Base-by-base conservation (phyloP, 345 rosid species). In the Moringa oleifera region DNA sequence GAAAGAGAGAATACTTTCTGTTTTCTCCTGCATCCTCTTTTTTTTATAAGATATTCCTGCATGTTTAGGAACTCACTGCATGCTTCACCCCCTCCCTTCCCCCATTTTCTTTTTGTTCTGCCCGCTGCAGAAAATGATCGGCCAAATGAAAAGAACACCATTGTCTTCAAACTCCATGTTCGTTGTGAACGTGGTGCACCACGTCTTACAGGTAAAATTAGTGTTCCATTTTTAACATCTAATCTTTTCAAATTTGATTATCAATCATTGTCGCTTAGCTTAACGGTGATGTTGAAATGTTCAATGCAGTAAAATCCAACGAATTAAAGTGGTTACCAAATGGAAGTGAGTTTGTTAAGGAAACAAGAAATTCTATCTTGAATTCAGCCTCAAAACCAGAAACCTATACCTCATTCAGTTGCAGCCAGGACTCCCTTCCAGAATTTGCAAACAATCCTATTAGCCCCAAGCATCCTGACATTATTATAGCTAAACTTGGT, bases 161-260 rank as follows among this genome's bases (percentile, higher is more conserved):
- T 94, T 61, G 99, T 90, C 61, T 90, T 90, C 75, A 94, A 90
- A 66, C 97, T 94, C 65, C 93, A 90, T 80, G 89, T 62, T 53
- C 67, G 25, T 28, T 94, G 97, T 74, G 52, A 79, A 23, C 63
- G 33, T 51, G 73, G 78, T 5, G 74, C 21, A 54, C 67, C 82
- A 9, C 93, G 96, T 45, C 59, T 68, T 31, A 72, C 79, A 61
- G 97, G 97, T 94, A 76, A 47, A 58, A 20, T 67, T 68, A 45
- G 12, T 6, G 23, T 52, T 67, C 63, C 63, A 50, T 63, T 46
- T 41, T 23, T 41, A 36, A 18, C 51, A 45, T 54, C n/a, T 51
- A 4, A 1, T 41, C 13, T 41, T 11, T 11, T 1, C 12, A 16
- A 41, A 4, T 4, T 41, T 41, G 47, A 41, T 41, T 15, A 41